Base-by-base conservation (phyloP, 1,139 yeast species). In the Protomyces pachydermus region DNA sequence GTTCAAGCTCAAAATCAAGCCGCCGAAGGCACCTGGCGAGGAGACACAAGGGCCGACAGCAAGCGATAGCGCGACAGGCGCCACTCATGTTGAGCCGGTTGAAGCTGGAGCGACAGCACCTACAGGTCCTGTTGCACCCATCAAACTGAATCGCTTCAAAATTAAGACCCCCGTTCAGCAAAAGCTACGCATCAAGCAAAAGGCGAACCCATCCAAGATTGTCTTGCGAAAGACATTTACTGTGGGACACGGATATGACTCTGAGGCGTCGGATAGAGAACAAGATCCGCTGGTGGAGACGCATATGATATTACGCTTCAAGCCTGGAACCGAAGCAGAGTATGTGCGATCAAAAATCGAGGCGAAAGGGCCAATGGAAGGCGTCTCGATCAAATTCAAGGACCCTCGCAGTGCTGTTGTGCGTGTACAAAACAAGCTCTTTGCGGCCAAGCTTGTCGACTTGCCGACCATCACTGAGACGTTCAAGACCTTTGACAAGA, bases 221-320 rank as follows among this genome's bases (percentile, higher is more conserved):
- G 38, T 60, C 23, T 54, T 54, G 28, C 54, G 66, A 9, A 56
- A 54, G 0, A 77, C 96, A 69, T 51, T 52, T 9, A 81, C 87
- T 9, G 95, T 96, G 0, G 97, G 97, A 1, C 97, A 91, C 70
- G 98, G 98, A 0, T 93, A 93, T 74, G 98, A 93, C 73, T 88
- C 97, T 0, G 98, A 93, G 71, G 98, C 96, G 10, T 96, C 97
- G 0, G 98, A 93, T 71, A 78, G 90, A 54, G 98, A 93, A 73
- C 97, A 91, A 66, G 98, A 93, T 72, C 98, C 98, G 0, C 77
- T 90, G 69, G 78, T 91, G 32, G 98, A 93, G 72, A 95, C 88
- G 69, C 97, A 95, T 0, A 81, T 93, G 2, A 79, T 91, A 1
- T 74, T 93, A 57, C 79, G 98, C 60, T 86, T 93, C 77, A 73